These are phyloP conservation scores for Komagataella pastoris DNA, from an alignment of 805 yeast species.

Conservation along the genomic window DNA sequence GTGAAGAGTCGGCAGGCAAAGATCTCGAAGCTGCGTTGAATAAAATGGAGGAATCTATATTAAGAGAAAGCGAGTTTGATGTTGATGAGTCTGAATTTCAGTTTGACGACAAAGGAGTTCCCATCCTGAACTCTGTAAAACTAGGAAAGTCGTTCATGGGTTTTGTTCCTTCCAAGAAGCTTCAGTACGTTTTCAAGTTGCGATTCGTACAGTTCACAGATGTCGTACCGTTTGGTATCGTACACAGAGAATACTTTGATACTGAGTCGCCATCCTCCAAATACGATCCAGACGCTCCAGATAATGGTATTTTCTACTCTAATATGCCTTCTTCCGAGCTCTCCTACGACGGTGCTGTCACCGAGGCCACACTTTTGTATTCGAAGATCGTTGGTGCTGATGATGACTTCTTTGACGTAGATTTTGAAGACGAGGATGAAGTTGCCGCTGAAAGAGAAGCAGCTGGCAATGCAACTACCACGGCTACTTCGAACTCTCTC, in stretches of 20 bases:
- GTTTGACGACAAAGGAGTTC: slow-evolving; percentile 42
- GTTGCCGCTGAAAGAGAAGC: slow-evolving; percentile 9
- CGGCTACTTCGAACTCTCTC: not conserved
- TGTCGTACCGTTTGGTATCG: slow-evolving; percentile 42
- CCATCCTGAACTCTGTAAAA: slow-evolving; percentile 68
- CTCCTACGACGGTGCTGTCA: slow-evolving; percentile 81
- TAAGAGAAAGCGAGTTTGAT: slow-evolving; percentile 64
- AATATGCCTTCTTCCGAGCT: slow-evolving; percentile 72
- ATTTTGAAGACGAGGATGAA: slow-evolving; percentile 89
- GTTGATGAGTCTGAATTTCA: slow-evolving; percentile 44
- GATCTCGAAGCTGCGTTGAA: slow-evolving; percentile 73
- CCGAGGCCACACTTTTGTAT: slow-evolving; percentile 68
- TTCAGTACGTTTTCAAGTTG: slow-evolving; percentile 47
- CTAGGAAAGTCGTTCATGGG: slow-evolving; percentile 77
- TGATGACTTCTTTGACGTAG: slow-evolving; percentile 93
- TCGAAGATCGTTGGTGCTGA: slow-evolving; percentile 78
- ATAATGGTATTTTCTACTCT: slow-evolving; percentile 33
- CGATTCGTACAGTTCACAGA: slow-evolving; percentile 47
- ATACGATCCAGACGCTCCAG: slow-evolving; percentile 26
- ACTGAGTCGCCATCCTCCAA: slow-evolving; percentile 8
- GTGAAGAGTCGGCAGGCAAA: slow-evolving; percentile 50
- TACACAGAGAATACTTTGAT: slow-evolving; percentile 24
- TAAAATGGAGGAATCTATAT: slow-evolving; percentile 66
- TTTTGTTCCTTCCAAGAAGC: slow-evolving; percentile 69
- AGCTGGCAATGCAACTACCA: not conserved